Evolutionary conservation across 2,329 filamentous ascomycete species (phyloP), one percentile per base, ranked within the genome.

Genomic region (Zymoseptoria brevis): DNA sequence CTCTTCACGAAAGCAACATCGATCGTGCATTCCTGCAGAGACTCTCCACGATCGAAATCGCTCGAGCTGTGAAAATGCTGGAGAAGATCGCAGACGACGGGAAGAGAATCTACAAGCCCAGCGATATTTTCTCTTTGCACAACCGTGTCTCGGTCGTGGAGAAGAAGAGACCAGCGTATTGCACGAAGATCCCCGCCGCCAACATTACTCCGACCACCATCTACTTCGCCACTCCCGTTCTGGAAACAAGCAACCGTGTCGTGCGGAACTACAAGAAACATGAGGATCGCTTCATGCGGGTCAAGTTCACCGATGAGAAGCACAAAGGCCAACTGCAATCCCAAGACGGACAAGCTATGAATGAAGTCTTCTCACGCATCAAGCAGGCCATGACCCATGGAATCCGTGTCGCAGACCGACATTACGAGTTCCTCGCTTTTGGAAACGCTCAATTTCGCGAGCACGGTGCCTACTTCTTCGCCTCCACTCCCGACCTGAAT

Each of bases 381-480:
- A 84, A 84, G 62, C 81, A 87, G 53, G 83, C 87, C 0, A 77
- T 97, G 69, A 80, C 76, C 51, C 83, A 94, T 57, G 94, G 94
- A 0, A 93, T 99, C 64, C 79, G 79, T 0, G 86, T 99, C 54
- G 94, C 90, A 4, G 88, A 87, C 63, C 86, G 90, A 7, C 83
- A 84, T 60, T 99, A 91, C 72, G 83, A 93, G 66, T 97, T 97
- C 64, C 82, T 99, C 24, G 94, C 93, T 0, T 96, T 92, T 75
- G 93, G 94, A 0, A 97, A 94, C 72, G 96, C 94, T 0, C 94
- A 99, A 68, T 89, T 99, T 60, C 84, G 93, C 55, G 92, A 97
- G 69, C 86, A 93, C 66, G 89, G 92, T 0, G 92, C 90, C 0
- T 97, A 94, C 70, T 96, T 99, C 74, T 97, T 97, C 72, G 87